Percentiles rank a stretch among this genome's conserved stretches.
phyloP scores from a whole-genome alignment of 352 stramenopile genomes.

The Phytopythium delawarense region DNA sequence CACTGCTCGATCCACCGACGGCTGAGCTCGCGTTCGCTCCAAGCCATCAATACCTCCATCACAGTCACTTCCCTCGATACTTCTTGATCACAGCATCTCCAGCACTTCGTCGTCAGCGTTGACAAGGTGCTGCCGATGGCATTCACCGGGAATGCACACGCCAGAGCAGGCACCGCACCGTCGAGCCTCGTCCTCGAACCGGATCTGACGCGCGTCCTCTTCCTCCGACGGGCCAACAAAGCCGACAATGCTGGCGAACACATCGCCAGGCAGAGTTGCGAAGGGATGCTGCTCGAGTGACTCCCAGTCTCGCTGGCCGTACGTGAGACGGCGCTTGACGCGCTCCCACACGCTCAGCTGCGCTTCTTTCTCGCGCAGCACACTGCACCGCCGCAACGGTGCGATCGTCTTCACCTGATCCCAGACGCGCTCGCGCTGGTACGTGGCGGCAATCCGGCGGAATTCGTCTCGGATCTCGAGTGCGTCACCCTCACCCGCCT shows the following conservation, averaged over 20 bases:
- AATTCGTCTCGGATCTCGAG: neutral
- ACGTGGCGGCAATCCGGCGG: neutral
- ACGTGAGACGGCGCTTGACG: neutral
- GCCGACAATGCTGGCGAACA: conserved; percentile 7
- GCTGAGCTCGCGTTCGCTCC: neutral
- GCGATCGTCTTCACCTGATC: conserved; percentile 4
- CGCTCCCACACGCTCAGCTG: conserved; percentile 1
- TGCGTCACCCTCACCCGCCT: neutral
- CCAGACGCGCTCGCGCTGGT: conserved; percentile 5
- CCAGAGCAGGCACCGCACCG: conserved; percentile 12
- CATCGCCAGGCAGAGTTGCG: neutral
- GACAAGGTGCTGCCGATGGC: neutral
- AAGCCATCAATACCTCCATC: neutral
- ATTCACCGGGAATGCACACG: conserved; percentile 6
- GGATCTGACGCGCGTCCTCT: conserved; percentile 6
- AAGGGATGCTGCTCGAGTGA: conserved; percentile 5
- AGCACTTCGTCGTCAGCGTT: neutral
- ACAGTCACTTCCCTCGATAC: neutral
- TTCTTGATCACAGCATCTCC: neutral
- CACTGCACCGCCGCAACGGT: neutral
- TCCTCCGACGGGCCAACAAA: conserved; percentile 4
- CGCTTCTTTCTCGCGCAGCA: neutral
- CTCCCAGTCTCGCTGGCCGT: conserved; percentile 6
- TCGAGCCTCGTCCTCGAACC: conserved; percentile 5
- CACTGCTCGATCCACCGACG: neutral